Base-by-base conservation (phyloP, 768 basidiomycete genomes). In the Leccinum incarnatum region DNA sequence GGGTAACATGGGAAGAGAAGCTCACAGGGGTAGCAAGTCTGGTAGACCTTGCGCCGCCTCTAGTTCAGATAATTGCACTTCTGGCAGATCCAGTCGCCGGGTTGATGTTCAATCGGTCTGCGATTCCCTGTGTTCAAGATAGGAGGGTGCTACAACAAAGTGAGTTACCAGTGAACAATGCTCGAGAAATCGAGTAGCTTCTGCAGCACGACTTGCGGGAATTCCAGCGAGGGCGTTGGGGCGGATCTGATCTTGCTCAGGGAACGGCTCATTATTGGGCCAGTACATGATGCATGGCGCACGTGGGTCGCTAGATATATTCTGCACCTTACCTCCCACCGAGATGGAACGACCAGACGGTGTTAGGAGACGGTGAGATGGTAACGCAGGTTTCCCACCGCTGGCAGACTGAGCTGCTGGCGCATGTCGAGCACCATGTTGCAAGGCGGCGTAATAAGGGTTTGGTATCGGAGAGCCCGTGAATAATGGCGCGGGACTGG, bases 31-130 rank as follows among this genome's bases (percentile, higher is more conserved):
- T 84, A 83, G 73, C 91, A 93, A 10, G 89, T 92, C 78, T 93
- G 91, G 75, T 91, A 94, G 59, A 94, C 92, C 73, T 93, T 93
- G 56, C 91, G 77, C 58, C 91, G 76, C 63, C 91, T 80, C 91
- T 92, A 94, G 70, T 94, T 94, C 63, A 92, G 73, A 74, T 94
- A 93, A 67, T 89, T 88, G 72, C 92, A 94, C 69, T 88, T 90
- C 62, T 79, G 77, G 74, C 91, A 94, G 56, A 91, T 80, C 91
- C 88, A 89, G 75, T 89, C 88, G 21, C 87, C 87, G 6, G 87
- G 87, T 78, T 89, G 87, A 74, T 92, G 89, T 62, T 91, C 88
- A 55, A 93, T 93, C 8, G 92, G 91, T 25, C 91, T 92, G 56
- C 88, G 82, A 72, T 94, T 94, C 2, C 91, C 91, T 0, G 92